A percentile compares a stretch with the other conserved stretches of the same genome.
Conservation (phyloP, 1,284 basidiomycete genomes). For the Irpex sp. region DNA sequence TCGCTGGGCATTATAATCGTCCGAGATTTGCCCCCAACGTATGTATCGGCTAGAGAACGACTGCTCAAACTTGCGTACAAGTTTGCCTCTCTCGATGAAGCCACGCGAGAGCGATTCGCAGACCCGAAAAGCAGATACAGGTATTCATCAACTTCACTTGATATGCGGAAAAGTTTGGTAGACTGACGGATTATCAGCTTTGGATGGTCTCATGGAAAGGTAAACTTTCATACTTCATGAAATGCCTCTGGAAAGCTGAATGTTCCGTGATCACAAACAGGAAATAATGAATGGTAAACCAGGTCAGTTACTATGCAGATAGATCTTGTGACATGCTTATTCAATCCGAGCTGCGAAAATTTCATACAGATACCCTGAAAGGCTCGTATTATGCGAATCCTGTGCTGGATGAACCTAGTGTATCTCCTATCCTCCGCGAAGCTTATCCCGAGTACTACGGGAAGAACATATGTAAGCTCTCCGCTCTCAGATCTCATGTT, state of each 20-base stretch:
- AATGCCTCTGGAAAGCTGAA: neutral
- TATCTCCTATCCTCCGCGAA: constrained; percentile 46
- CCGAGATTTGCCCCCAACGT: constrained; percentile 72
- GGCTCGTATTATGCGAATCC: constrained; percentile 94
- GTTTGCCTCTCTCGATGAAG: constrained; percentile 70
- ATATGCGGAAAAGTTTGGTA: neutral
- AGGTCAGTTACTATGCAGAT: constrained; percentile 35
- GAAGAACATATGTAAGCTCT: constrained; percentile 64
- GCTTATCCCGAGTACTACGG: constrained; percentile 79
- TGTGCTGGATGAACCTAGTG: constrained; percentile 57
- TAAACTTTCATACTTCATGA: constrained; percentile 20
- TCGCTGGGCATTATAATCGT: constrained; percentile 81
- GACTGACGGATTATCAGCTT: constrained; percentile 47
- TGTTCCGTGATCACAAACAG: constrained; percentile 29
- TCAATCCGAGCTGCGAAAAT: too few species aligned
- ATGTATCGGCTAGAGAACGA: constrained; percentile 57
- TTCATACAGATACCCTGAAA: constrained; percentile 67
- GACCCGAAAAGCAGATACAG: constrained; percentile 69
- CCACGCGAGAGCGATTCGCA: constrained; percentile 64
- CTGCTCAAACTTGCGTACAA: constrained; percentile 70
- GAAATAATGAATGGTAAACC: constrained; percentile 94
- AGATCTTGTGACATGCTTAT: neutral
- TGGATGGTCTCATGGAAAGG: constrained; percentile 93
- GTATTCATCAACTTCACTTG: constrained; percentile 30
- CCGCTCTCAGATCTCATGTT: neutral